phyloP scores from a whole-genome alignment of 2,329 filamentous ascomycete species.

The Orbilia javanica region DNA sequence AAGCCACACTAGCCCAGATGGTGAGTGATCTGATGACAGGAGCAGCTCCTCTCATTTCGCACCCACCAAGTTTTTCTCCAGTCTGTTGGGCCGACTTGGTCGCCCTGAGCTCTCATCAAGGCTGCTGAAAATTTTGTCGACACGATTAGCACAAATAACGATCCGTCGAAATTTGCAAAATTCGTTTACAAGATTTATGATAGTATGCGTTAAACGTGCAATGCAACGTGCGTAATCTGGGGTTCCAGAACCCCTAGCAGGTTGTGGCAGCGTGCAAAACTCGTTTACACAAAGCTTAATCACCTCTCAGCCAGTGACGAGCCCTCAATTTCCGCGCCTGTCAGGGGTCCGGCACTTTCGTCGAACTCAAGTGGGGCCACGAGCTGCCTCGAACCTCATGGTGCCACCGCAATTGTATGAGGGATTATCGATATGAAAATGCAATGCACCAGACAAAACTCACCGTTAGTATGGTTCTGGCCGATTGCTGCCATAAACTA shows the following conservation, averaged over 20 bases:
- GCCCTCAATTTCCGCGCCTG: constrained; percentile 46
- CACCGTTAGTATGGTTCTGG: constrained; percentile 7
- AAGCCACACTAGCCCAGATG: constrained; percentile 26
- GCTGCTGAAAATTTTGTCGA: not conserved
- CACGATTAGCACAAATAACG: not conserved
- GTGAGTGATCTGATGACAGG: constrained; percentile 30
- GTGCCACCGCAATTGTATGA: constrained; percentile 26
- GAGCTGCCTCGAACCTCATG: not conserved
- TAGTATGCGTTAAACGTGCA: too few species aligned
- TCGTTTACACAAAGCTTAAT: constrained; percentile 58
- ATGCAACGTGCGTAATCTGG: constrained; percentile 14
- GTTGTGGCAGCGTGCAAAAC: constrained; percentile 21
- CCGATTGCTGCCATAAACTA: constrained; percentile 2
- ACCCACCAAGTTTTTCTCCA: not conserved
- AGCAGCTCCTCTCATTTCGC: constrained; percentile 43
- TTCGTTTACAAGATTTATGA: constrained; percentile 7
- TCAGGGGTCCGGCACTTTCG: constrained; percentile 19
- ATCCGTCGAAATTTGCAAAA: not conserved
- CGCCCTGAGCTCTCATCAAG: not conserved
- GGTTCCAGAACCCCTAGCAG: constrained; percentile 9
- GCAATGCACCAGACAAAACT: constrained; percentile 22
- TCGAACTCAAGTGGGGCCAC: not conserved
- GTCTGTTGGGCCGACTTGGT: not conserved
- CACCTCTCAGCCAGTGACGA: constrained; percentile 45
- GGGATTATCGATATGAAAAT: constrained; percentile 32